Evolutionary conservation across 495 filamentous ascomycete species (phyloP).

Genomic region (Cudoniella acicularis): DNA sequence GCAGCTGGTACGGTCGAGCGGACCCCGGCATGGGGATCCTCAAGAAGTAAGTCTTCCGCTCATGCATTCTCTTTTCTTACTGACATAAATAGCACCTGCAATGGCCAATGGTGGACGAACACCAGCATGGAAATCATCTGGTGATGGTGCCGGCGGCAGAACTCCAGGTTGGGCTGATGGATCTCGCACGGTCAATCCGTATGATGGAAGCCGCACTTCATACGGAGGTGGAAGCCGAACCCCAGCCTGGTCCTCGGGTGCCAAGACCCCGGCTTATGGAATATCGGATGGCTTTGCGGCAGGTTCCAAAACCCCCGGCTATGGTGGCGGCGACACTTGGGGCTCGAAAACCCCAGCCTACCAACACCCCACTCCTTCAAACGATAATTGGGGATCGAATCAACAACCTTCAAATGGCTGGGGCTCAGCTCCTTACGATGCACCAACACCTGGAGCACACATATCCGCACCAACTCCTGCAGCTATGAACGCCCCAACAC

Average conservation of each 20-base stretch:
- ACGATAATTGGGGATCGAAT: constrained; percentile 23
- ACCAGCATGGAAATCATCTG: constrained; percentile 59
- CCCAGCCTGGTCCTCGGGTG: constrained; percentile 62
- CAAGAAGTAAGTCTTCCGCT: constrained; percentile 49
- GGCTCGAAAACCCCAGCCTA: constrained; percentile 76
- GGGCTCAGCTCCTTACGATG: constrained; percentile 30
- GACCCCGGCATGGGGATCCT: constrained; percentile 66
- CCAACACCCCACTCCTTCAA: constrained; percentile 24
- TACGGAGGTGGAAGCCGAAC: constrained; percentile 65
- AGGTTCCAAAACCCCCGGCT: constrained; percentile 70
- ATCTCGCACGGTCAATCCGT: constrained; percentile 71
- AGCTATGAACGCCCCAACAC: constrained; percentile 72
- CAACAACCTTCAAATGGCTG: constrained; percentile 44
- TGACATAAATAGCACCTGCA: constrained; percentile 43
- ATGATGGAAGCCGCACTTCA: constrained; percentile 73
- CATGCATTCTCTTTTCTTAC: constrained; percentile 4
- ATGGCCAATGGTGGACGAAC: constrained; percentile 59
- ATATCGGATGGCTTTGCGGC: constrained; percentile 19
- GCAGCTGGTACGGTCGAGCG: constrained; percentile 54
- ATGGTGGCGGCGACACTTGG: constrained; percentile 60
- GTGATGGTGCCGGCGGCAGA: constrained; percentile 51
- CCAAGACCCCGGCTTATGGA: constrained; percentile 67
- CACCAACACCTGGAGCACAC: constrained; percentile 68
- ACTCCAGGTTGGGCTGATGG: constrained; percentile 76
- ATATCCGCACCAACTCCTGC: constrained; percentile 70